These are phyloP conservation scores for Saprolegnia diclina DNA, from an alignment of 352 stramenopile species.

Conservation along the genomic window DNA sequence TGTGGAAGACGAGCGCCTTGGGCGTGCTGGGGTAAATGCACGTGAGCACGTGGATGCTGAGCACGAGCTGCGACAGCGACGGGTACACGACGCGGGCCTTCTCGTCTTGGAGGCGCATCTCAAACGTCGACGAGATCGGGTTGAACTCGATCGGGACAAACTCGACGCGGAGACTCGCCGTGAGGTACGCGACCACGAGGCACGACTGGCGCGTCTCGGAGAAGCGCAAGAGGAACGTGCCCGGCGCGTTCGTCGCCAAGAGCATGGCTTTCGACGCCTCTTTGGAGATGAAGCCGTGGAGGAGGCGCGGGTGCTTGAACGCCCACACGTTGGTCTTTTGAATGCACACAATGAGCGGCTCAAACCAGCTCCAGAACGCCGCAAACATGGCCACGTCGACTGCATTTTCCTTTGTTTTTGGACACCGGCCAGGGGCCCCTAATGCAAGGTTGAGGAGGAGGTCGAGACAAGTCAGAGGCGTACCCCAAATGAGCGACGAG, in stretches of 20 bases:
- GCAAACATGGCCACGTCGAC: constrained; percentile 66
- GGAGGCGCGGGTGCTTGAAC: constrained; percentile 64
- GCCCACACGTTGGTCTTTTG: constrained; percentile 50
- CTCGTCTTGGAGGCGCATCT: constrained; percentile 55
- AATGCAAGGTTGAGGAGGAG: not conserved
- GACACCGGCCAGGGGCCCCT: constrained; percentile 28
- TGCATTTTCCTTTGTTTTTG: constrained; percentile 35
- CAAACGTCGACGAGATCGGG: constrained; percentile 39
- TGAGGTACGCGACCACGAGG: constrained; percentile 70
- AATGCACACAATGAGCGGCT: constrained; percentile 60
- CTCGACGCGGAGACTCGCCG: constrained; percentile 52
- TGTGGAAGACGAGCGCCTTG: constrained; percentile 56
- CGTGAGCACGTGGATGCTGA: constrained; percentile 72
- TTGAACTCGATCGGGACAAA: constrained; percentile 70
- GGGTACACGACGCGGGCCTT: constrained; percentile 44
- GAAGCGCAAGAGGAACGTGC: constrained; percentile 74
- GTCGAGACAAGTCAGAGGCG: not conserved
- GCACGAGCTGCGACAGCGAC: constrained; percentile 61
- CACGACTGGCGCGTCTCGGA: constrained; percentile 62
- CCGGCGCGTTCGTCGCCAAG: constrained; percentile 42
- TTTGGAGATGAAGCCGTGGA: constrained; percentile 81
- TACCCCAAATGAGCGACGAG: constrained; percentile 63
- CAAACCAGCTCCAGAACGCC: constrained; percentile 73
- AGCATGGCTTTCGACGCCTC: constrained; percentile 73
- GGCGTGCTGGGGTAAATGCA: constrained; percentile 75